These are phyloP conservation scores for Geosmithia putterillii DNA, from an alignment of 2,329 filamentous ascomycete species.

Conservation along the genomic window DNA sequence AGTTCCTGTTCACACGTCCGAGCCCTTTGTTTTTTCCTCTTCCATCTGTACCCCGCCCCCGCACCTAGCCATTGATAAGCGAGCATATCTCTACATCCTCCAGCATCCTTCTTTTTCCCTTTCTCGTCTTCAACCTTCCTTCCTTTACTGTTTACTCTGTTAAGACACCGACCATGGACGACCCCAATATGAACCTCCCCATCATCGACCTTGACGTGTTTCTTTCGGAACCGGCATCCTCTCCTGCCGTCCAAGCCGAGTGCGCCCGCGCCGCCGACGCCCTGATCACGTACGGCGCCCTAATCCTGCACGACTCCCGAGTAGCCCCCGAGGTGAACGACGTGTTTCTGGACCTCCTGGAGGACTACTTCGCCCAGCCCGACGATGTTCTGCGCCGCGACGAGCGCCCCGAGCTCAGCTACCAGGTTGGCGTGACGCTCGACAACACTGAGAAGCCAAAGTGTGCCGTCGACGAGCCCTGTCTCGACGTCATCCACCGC, in stretches of 20 bases:
- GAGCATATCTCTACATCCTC: neutral
- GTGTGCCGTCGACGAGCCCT: slow-evolving; percentile 50
- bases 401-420: slow-evolving; percentile 44
- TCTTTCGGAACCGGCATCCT: slow-evolving; percentile 27
- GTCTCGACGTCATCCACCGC: slow-evolving; percentile 41
- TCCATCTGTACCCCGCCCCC: neutral
- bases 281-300: slow-evolving; percentile 46
- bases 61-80: neutral
- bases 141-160: slow-evolving; percentile 10
- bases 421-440: slow-evolving; percentile 50
- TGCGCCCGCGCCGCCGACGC: slow-evolving; percentile 41
- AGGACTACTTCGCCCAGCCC: slow-evolving; percentile 52
- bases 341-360: slow-evolving; percentile 47
- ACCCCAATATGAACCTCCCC: slow-evolving; percentile 39
- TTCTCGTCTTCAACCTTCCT: neutral
- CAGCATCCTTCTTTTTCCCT: neutral
- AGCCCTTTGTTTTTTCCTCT: neutral
- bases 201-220: slow-evolving; percentile 48
- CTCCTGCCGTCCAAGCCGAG: slow-evolving; percentile 32
- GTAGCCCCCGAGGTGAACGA: slow-evolving; percentile 42
- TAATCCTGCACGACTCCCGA: slow-evolving; percentile 47
- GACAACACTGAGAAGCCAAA: slow-evolving; percentile 53
- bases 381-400: slow-evolving; percentile 30
- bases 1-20: neutral
- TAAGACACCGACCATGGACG: slow-evolving; percentile 1